phyloP scores from a whole-genome alignment of 2,329 filamentous ascomycete genomes.

The Xylaria sp. region DNA sequence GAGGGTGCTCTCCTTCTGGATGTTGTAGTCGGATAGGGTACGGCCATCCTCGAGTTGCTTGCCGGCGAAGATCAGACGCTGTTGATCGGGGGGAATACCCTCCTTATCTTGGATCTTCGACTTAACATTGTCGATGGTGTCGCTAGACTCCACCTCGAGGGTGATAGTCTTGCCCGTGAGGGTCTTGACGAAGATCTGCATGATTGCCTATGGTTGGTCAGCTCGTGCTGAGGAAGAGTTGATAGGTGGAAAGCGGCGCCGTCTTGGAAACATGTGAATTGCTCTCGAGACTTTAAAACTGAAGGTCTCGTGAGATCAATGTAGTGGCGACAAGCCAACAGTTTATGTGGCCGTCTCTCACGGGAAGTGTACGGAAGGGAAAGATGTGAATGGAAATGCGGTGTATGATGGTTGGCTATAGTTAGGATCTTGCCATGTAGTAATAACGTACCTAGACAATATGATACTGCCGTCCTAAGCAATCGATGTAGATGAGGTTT shows the following conservation, averaged over 20 bases:
- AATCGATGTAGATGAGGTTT: slow-evolving; percentile 64
- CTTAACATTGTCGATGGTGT: slow-evolving; percentile 99
- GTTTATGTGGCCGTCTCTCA: neutral
- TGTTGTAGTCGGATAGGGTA: slow-evolving; percentile 99
- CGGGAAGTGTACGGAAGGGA: neutral
- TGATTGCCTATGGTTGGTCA: slow-evolving; percentile 66
- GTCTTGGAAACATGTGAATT: neutral
- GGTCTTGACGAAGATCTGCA: slow-evolving; percentile 84
- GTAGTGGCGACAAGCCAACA: neutral
- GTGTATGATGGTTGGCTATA: neutral
- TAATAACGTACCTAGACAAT: slow-evolving; percentile 69
- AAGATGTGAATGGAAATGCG: neutral
- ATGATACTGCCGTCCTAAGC: slow-evolving; percentile 70
- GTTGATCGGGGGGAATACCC: slow-evolving; percentile 98
- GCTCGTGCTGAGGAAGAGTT: slow-evolving; percentile 1
- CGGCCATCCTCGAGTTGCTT: slow-evolving; percentile 99
- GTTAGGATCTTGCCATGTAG: neutral
- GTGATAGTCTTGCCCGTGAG: slow-evolving; percentile 99
- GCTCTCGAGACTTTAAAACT: neutral
- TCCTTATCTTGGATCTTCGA: slow-evolving; percentile 99
- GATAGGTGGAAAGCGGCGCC: neutral
- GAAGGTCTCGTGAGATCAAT: slow-evolving; percentile 9
- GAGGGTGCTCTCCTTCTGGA: slow-evolving; percentile 99
- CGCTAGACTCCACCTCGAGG: slow-evolving; percentile 99
- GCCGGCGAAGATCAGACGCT: slow-evolving; percentile 99